These are phyloP conservation scores for Moesziomyces sp. DNA, from an alignment of 1,284 basidiomycete genomes.

Conservation along the genomic window DNA sequence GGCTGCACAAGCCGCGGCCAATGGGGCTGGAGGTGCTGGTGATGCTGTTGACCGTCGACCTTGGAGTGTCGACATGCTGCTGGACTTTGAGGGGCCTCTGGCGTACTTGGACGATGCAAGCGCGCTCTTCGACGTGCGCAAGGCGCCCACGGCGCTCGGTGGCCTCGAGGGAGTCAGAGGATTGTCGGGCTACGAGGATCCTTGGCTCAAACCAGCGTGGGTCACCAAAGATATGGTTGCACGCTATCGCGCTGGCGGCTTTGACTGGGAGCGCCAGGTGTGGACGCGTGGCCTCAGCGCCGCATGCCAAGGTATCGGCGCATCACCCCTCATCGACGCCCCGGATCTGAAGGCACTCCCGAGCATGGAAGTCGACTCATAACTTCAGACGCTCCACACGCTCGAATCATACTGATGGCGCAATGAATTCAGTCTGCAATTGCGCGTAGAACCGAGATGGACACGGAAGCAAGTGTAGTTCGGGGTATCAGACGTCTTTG, in stretches of 20 bases:
- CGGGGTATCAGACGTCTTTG: slow-evolving; percentile 5
- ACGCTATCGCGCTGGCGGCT: slow-evolving; percentile 59
- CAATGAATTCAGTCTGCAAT: not conserved
- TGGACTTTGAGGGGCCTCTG: slow-evolving; percentile 60
- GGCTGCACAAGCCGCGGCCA: slow-evolving; percentile 20
- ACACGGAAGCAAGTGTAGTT: not conserved
- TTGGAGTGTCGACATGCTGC: slow-evolving; percentile 54
- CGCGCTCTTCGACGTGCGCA: slow-evolving; percentile 43
- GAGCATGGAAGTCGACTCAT: slow-evolving; percentile 39
- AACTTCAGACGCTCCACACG: not conserved
- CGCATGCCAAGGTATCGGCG: slow-evolving; percentile 51
- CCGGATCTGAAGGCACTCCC: not conserved
- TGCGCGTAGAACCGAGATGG: not conserved
- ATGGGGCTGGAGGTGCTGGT: slow-evolving; percentile 7
- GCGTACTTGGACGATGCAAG: slow-evolving; percentile 57
- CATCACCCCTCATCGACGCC: slow-evolving; percentile 21
- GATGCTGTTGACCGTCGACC: slow-evolving; percentile 22
- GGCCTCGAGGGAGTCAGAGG: slow-evolving; percentile 47
- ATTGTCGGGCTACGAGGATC: slow-evolving; percentile 53
- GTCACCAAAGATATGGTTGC: slow-evolving; percentile 37
- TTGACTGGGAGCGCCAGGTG: slow-evolving; percentile 58
- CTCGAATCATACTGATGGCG: not conserved
- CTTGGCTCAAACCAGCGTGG: slow-evolving; percentile 53
- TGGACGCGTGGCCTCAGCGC: slow-evolving; percentile 54
- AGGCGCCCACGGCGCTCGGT: slow-evolving; percentile 45